Evolutionary conservation across 352 stramenopile genomes (phyloP).

Genomic region (Phytophthora ramorum): DNA sequence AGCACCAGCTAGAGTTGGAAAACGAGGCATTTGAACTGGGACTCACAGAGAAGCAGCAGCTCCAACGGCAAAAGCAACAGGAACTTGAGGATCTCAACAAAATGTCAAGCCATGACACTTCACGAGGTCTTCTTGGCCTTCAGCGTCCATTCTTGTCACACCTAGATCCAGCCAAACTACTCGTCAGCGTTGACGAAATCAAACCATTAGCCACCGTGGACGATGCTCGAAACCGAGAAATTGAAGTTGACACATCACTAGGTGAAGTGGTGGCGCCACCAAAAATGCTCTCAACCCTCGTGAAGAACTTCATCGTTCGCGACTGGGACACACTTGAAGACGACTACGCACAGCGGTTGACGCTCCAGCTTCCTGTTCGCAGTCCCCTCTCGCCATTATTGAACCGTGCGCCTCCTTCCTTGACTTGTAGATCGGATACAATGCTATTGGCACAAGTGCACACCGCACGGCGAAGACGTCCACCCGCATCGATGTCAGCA

Average conservation of each 20-base stretch:
- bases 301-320: constrained; percentile 55
- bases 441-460: constrained; percentile 10
- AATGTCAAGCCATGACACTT: constrained; percentile 1
- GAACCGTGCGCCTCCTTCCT: constrained; percentile 5
- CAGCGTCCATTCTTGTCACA: constrained; percentile 26
- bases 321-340: constrained; percentile 46
- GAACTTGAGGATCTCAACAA: constrained; percentile 25
- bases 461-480: constrained; percentile 19
- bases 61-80: constrained; percentile 24
- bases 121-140: constrained; percentile 7
- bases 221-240: constrained; percentile 1
- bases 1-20: constrained; percentile 21
- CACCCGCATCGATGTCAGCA: constrained; percentile 14
- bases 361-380: constrained; percentile 32
- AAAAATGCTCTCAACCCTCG: constrained; percentile 54
- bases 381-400: constrained; percentile 22
- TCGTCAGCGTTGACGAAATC: constrained; percentile 16
- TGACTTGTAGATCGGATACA: constrained; percentile 17
- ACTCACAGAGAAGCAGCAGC: constrained; percentile 28
- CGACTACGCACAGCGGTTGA: constrained; percentile 46
- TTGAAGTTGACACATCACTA: constrained; percentile 21
- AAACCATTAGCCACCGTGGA: constrained; percentile 1
- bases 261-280: constrained; percentile 36
- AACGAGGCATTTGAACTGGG: constrained; percentile 31
- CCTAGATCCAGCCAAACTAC: constrained; percentile 23